Evolutionary conservation across 2,329 filamentous ascomycete genomes (phyloP).

Genomic region (Colletotrichum sp.): DNA sequence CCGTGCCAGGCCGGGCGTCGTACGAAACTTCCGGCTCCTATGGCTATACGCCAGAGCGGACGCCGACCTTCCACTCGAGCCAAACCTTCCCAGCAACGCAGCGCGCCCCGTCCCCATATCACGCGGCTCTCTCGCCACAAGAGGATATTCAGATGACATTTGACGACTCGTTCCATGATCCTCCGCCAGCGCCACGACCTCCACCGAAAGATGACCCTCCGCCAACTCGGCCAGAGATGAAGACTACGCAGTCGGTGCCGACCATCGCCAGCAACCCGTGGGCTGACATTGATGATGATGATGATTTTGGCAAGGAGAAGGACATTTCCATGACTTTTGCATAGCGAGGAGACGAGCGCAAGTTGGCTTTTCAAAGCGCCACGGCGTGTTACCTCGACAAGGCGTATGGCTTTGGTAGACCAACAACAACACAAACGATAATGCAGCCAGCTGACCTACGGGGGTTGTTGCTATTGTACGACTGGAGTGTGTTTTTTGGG

Average conservation of each 20-base stretch:
- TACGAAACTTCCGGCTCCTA: slow-evolving; percentile 22
- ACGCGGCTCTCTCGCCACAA: slow-evolving; percentile 33
- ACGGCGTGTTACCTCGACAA: not conserved
- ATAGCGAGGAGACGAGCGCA: slow-evolving; percentile 36
- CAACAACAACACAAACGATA: not conserved
- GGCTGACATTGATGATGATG: slow-evolving; percentile 72
- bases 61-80: slow-evolving; percentile 25
- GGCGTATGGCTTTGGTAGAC: not conserved
- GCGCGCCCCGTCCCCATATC: slow-evolving; percentile 27
- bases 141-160: slow-evolving; percentile 74
- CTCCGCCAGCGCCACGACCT: slow-evolving; percentile 28
- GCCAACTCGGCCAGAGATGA: slow-evolving; percentile 44
- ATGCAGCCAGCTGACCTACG: not conserved
- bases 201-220: slow-evolving; percentile 33
- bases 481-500: not conserved
- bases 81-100: slow-evolving; percentile 13
- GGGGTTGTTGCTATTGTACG: not conserved
- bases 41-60: slow-evolving; percentile 24
- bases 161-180: slow-evolving; percentile 64
- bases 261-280: slow-evolving; percentile 67
- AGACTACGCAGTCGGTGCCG: slow-evolving; percentile 54
- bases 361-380: not conserved
- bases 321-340: slow-evolving; percentile 86
- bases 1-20: slow-evolving; percentile 29
- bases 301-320: slow-evolving; percentile 74